phyloP scores from a whole-genome alignment of 2,329 filamentous ascomycete species.

The Fusarium concolor region DNA sequence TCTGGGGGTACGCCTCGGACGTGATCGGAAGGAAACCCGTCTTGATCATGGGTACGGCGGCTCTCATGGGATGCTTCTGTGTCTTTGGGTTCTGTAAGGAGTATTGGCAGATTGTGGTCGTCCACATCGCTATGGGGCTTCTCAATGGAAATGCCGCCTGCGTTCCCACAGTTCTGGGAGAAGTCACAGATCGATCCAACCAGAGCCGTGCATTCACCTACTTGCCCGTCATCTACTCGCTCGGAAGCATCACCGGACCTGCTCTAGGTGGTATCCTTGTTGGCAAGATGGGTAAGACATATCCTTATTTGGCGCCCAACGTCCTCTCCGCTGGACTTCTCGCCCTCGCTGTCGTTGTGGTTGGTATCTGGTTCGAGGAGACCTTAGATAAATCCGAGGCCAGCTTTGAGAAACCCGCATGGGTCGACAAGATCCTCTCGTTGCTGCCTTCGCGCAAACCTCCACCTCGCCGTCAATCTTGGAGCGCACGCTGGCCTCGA shows the following conservation, averaged over 20 bases:
- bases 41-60: conserved; percentile 80
- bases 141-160: conserved; percentile 96
- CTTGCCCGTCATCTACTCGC: conserved; percentile 93
- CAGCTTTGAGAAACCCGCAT: conserved; percentile 48
- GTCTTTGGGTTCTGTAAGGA: conserved; percentile 87
- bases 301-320: conserved; percentile 89
- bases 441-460: conserved; percentile 43
- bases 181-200: conserved; percentile 94
- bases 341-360: conserved; percentile 76
- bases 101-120: conserved; percentile 85
- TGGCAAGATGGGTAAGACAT: conserved; percentile 68
- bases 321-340: conserved; percentile 80
- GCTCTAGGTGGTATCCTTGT: conserved; percentile 90
- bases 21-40: conserved; percentile 79
- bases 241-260: conserved; percentile 93
- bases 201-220: conserved; percentile 95
- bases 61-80: conserved; percentile 84
- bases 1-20: conserved; percentile 68
- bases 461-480: conserved; percentile 48
- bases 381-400: conserved; percentile 61
- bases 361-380: conserved; percentile 87
- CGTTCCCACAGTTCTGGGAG: conserved; percentile 91
- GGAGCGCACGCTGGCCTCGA: conserved; percentile 56
- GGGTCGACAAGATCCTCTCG: conserved; percentile 49
- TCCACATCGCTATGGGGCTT: conserved; percentile 90